A percentile compares a stretch with the other conserved stretches of the same genome.
Conservation (phyloP, 192 early-diverging fungal genomes). For the Helicostylum pulchrum region DNA sequence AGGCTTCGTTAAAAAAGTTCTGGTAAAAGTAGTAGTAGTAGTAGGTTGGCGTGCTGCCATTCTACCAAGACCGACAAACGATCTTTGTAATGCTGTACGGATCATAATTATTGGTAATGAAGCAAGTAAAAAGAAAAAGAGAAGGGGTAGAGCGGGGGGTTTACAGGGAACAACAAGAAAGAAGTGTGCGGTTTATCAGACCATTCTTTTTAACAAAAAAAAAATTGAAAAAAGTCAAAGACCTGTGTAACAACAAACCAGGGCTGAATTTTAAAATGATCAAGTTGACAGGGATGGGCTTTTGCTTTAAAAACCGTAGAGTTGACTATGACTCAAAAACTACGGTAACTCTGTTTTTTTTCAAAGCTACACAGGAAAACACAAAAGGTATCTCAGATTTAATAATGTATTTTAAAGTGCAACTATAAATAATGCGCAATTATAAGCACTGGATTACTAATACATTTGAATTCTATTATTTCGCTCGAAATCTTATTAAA, state of each 20-base stretch:
- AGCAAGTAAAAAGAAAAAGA: background rate
- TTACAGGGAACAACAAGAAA: background rate
- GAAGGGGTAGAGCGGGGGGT: background rate
- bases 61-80: background rate
- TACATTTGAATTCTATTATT: too few species aligned
- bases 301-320: background rate
- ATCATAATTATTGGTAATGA: constrained; percentile 2
- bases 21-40: too few species aligned
- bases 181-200: constrained; percentile 5
- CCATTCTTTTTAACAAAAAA: background rate
- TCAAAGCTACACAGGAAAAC: too few species aligned
- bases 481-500: too few species aligned
- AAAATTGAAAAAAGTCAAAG: too few species aligned
- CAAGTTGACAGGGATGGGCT: background rate
- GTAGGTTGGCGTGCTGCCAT: too few species aligned
- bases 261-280: background rate
- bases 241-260: too few species aligned
- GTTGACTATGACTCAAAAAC: background rate
- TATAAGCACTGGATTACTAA: too few species aligned
- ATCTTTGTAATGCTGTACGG: constrained; percentile 13
- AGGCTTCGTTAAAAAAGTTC: too few species aligned
- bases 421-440: too few species aligned
- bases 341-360: background rate
- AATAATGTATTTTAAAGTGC: too few species aligned
- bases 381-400: too few species aligned